Percentiles rank a stretch among this genome's conserved stretches.
Conservation (phyloP, 768 basidiomycete species). For the Calocybe indica region DNA sequence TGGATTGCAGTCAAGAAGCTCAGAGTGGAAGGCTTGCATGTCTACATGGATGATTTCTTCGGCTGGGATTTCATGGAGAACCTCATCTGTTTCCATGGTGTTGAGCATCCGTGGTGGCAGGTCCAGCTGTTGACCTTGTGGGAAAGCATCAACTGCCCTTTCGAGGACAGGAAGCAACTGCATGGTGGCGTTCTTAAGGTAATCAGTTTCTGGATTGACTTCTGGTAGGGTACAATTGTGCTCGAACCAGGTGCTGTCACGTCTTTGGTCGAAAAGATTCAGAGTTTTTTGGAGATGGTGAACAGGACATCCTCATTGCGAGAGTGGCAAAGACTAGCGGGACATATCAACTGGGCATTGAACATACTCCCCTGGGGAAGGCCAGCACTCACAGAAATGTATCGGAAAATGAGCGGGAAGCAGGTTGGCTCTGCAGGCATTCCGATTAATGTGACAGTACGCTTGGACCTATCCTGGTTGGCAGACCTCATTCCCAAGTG, state of each 20-base stretch:
- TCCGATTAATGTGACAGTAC: not conserved
- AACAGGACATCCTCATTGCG: slow-evolving; percentile 4
- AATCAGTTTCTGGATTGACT: slow-evolving; percentile 25
- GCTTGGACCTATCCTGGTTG: not conserved
- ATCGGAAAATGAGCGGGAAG: not conserved
- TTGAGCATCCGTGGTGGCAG: slow-evolving; percentile 14
- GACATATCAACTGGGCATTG: slow-evolving; percentile 28
- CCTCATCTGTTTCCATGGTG: slow-evolving; percentile 15
- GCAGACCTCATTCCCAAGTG: not conserved
- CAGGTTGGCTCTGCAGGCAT: slow-evolving; percentile 5
- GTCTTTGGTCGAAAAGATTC: slow-evolving; percentile 9
- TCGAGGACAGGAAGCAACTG: slow-evolving; percentile 21
- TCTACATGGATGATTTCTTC: slow-evolving; percentile 22
- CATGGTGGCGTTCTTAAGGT: slow-evolving; percentile 15
- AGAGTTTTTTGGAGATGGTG: not conserved
- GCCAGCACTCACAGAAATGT: slow-evolving; percentile 11
- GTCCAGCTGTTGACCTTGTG: slow-evolving; percentile 18
- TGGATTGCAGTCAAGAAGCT: slow-evolving; percentile 18
- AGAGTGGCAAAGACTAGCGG: slow-evolving; percentile 23
- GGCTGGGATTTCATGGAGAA: slow-evolving; percentile 18
- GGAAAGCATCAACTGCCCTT: slow-evolving; percentile 18
- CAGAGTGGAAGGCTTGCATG: slow-evolving; percentile 12
- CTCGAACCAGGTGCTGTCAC: slow-evolving; percentile 9
- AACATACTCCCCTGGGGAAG: slow-evolving; percentile 16
- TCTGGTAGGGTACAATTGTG: slow-evolving; percentile 12